phyloP scores from a whole-genome alignment of 345 rosid species.

The Physaria fendleri region DNA sequence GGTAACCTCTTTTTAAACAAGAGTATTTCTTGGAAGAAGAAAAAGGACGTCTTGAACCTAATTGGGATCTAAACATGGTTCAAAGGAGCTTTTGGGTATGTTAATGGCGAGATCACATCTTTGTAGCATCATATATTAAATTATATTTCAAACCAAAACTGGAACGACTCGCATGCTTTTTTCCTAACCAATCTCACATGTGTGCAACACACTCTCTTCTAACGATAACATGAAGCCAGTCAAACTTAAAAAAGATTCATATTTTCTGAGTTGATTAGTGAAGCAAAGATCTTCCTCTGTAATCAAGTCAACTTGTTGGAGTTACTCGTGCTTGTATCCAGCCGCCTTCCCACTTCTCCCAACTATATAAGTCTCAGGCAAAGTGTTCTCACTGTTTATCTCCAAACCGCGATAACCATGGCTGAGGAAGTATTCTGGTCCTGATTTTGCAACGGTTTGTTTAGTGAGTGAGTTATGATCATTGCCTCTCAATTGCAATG shows the following conservation, averaged over 20 bases:
- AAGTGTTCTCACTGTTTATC: slow-evolving; percentile 35
- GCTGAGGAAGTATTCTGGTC: slow-evolving; percentile 59
- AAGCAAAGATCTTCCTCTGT: background rate
- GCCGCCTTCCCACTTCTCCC: slow-evolving; percentile 87
- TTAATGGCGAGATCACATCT: slow-evolving; percentile 22
- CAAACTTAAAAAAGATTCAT: background rate
- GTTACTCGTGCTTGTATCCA: slow-evolving; percentile 45
- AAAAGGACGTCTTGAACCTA: slow-evolving; percentile 27
- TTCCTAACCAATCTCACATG: background rate
- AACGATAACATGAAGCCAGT: background rate
- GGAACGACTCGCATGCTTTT: background rate
- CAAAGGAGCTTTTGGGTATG: slow-evolving; percentile 2
- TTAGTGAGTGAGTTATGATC: slow-evolving; percentile 35
- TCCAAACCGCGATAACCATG: slow-evolving; percentile 80
- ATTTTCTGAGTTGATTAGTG: background rate
- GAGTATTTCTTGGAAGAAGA: background rate
- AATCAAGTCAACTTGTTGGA: background rate
- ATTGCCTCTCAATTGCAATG: slow-evolving; percentile 51
- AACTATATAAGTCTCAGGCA: slow-evolving; percentile 44
- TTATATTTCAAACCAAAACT: background rate
- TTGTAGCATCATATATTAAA: slow-evolving; percentile 1
- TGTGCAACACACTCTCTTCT: background rate
- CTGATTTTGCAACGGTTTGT: slow-evolving; percentile 65
- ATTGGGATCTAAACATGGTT: slow-evolving; percentile 18
- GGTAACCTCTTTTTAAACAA: slow-evolving; percentile 24